phyloP scores from a whole-genome alignment of 805 yeast genomes.

The Saccharomyces jurei region DNA sequence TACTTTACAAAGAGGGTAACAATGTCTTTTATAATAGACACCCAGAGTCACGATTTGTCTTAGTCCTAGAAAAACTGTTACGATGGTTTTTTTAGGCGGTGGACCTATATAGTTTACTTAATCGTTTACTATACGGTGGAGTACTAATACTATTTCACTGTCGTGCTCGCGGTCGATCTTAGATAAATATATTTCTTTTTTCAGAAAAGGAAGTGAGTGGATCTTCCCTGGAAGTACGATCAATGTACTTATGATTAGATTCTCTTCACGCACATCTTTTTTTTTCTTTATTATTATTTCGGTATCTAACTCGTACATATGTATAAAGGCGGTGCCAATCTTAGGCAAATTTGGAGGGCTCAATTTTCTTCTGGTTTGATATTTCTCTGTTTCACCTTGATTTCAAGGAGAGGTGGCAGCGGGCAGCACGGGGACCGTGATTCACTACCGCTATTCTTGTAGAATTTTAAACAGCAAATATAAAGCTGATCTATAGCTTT shows the following conservation, averaged over 20 bases:
- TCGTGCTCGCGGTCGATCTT: slow-evolving; percentile 94
- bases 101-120: slow-evolving; percentile 24
- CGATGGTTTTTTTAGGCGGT: slow-evolving; percentile 19
- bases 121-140: slow-evolving; percentile 8
- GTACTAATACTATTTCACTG: slow-evolving; percentile 22
- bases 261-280: slow-evolving; percentile 11
- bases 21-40: slow-evolving; percentile 52
- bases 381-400: slow-evolving; percentile 59
- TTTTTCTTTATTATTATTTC: neutral
- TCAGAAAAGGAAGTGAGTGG: slow-evolving; percentile 6
- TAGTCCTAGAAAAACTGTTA: slow-evolving; percentile 6
- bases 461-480: slow-evolving; percentile 64
- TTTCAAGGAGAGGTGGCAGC: slow-evolving; percentile 47
- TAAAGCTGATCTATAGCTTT: slow-evolving; percentile 61
- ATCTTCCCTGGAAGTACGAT: slow-evolving; percentile 24
- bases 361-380: neutral
- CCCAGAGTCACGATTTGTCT: slow-evolving; percentile 55
- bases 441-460: slow-evolving; percentile 48
- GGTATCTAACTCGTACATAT: neutral
- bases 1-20: slow-evolving; percentile 25
- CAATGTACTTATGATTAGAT: slow-evolving; percentile 22
- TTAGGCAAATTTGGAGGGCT: neutral
- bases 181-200: slow-evolving; percentile 41
- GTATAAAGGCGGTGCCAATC: neutral
- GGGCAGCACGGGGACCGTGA: slow-evolving; percentile 75